Percentiles rank a stretch among this genome's conserved stretches.
Evolutionary conservation across 805 yeast genomes (phyloP).

Genomic region (Lipomyces starkeyi): DNA sequence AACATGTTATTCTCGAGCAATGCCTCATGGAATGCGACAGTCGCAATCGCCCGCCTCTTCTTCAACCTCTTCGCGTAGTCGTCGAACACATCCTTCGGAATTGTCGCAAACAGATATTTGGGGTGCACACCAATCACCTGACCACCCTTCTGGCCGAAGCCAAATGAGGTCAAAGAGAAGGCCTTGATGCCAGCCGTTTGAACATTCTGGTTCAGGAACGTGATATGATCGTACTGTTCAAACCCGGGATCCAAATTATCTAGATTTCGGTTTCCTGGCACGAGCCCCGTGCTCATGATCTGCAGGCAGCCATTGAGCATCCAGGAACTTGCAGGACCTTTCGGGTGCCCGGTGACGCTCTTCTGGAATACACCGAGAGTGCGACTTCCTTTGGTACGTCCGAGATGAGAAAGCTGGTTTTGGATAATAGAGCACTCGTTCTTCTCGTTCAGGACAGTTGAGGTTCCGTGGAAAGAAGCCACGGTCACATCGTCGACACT

Average conservation of each 20-base stretch:
- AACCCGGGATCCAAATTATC: slow-evolving; percentile 86
- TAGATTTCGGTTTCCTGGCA: slow-evolving; percentile 98
- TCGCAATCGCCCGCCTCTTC: slow-evolving; percentile 43
- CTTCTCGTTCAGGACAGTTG: slow-evolving; percentile 97
- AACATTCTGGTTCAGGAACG: slow-evolving; percentile 90
- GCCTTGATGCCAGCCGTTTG: slow-evolving; percentile 97
- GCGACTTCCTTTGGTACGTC: slow-evolving; percentile 96
- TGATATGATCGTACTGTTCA: slow-evolving; percentile 82
- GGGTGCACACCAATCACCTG: slow-evolving; percentile 90
- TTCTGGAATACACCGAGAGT: slow-evolving; percentile 98
- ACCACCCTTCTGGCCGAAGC: slow-evolving; percentile 99
- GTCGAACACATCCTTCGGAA: slow-evolving; percentile 72
- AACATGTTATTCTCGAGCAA: slow-evolving; percentile 87
- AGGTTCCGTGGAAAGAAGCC: slow-evolving; percentile 98
- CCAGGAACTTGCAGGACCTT: slow-evolving; percentile 99
- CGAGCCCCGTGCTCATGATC: slow-evolving; percentile 85
- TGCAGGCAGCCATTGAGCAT: slow-evolving; percentile 98
- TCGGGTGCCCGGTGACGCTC: slow-evolving; percentile 98
- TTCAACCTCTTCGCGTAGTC: slow-evolving; percentile 54
- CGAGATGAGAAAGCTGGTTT: slow-evolving; percentile 89
- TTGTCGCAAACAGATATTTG: slow-evolving; percentile 85
- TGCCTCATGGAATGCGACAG: slow-evolving; percentile 88
- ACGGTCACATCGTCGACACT: slow-evolving; percentile 93
- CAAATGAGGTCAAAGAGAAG: slow-evolving; percentile 92
- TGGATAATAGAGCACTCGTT: slow-evolving; percentile 91